Evolutionary conservation across 306 rosid genomes (phyloP).

Genomic region (Mucuna pruriens): DNA sequence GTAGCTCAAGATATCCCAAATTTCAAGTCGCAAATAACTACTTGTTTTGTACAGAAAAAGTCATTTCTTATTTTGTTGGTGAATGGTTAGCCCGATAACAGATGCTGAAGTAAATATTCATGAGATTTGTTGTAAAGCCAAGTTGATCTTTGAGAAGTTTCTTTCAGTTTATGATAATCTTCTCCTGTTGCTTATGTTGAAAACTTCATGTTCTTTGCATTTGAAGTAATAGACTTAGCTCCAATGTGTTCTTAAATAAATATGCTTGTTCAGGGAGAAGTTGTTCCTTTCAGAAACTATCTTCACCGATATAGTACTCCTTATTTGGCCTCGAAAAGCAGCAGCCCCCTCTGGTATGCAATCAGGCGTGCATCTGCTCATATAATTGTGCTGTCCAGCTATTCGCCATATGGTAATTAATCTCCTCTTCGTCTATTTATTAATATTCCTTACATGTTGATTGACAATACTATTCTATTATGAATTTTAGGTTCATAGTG

Average conservation of each 20-base stretch:
- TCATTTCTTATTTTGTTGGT: constrained; percentile 2
- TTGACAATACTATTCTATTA: not conserved
- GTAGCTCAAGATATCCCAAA: constrained; percentile 21
- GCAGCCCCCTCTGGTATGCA: constrained; percentile 95
- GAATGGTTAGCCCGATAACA: not conserved
- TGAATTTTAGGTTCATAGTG: not conserved
- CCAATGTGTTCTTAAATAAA: constrained; percentile 19
- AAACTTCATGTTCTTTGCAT: constrained; percentile 3
- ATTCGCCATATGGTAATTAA: constrained; percentile 85
- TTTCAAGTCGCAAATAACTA: constrained; percentile 23
- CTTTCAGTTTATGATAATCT: constrained; percentile 24
- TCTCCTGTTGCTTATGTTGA: constrained; percentile 10
- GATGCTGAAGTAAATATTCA: constrained; percentile 19
- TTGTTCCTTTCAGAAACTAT: constrained; percentile 78
- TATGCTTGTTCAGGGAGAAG: constrained; percentile 71
- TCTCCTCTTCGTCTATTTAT: constrained; percentile 29
- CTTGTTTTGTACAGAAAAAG: not conserved
- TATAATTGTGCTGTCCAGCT: constrained; percentile 87
- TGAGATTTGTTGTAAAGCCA: constrained; percentile 32
- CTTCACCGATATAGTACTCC: constrained; percentile 83
- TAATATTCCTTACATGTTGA: constrained; percentile 27
- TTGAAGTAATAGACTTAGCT: constrained; percentile 18
- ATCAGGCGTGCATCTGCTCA: constrained; percentile 96
- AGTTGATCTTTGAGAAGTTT: constrained; percentile 29
- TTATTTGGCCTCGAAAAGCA: constrained; percentile 78